phyloP scores from a whole-genome alignment of 352 stramenopile genomes.

The Bremia lactucae region DNA sequence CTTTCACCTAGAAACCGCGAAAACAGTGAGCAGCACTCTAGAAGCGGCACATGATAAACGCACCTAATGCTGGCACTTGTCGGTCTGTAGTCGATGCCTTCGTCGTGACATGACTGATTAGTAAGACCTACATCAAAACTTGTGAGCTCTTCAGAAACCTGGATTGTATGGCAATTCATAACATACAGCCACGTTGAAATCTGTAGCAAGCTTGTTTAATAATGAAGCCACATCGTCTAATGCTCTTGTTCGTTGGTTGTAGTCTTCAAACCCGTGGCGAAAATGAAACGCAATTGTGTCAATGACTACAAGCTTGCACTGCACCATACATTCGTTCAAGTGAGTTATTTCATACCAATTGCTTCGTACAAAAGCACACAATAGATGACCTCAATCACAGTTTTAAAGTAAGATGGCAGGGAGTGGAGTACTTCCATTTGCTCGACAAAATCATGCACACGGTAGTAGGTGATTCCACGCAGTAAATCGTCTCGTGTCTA shows the following conservation, averaged over 20 bases:
- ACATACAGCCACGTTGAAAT: conserved; percentile 47
- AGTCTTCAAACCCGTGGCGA: conserved; percentile 78
- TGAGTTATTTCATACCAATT: neutral
- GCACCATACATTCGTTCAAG: neutral
- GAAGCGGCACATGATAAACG: neutral
- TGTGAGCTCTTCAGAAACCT: neutral
- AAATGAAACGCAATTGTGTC: conserved; percentile 93
- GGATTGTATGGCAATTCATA: neutral
- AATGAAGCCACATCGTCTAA: conserved; percentile 66
- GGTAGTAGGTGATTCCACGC: conserved; percentile 59
- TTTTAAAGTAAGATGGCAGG: conserved; percentile 45
- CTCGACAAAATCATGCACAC: conserved; percentile 81
- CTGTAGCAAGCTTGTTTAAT: conserved; percentile 46
- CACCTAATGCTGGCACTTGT: conserved; percentile 25
- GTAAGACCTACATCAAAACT: conserved; percentile 28
- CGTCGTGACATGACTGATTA: conserved; percentile 71
- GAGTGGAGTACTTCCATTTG: conserved; percentile 82
- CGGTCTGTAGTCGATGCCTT: conserved; percentile 17
- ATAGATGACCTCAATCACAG: conserved; percentile 20
- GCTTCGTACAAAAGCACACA: neutral
- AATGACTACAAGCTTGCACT: conserved; percentile 86
- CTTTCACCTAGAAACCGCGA: conserved; percentile 35
- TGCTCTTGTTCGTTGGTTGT: conserved; percentile 38
- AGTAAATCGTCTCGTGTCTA: conserved; percentile 78
- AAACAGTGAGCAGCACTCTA: too few relatives aligned